phyloP scores from a whole-genome alignment of 2,329 filamentous ascomycete species.

The Botrytis hyacinthi region DNA sequence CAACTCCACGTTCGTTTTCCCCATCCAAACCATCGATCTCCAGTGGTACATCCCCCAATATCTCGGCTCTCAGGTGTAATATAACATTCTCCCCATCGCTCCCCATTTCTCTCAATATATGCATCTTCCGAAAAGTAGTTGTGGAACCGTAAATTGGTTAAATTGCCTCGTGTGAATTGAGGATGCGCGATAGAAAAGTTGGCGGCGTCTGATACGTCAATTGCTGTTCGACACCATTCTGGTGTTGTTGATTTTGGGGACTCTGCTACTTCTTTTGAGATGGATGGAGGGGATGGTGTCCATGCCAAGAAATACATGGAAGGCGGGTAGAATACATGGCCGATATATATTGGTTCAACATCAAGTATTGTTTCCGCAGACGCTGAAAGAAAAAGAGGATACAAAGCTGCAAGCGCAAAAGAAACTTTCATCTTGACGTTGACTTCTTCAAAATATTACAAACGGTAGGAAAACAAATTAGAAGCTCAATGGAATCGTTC shows the following conservation, averaged over 20 bases:
- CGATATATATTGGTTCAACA: slow-evolving; percentile 33
- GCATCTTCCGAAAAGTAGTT: slow-evolving; percentile 31
- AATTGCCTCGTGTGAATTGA: slow-evolving; percentile 21
- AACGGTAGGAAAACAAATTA: not conserved
- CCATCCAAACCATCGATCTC: slow-evolving; percentile 30
- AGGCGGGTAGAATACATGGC: slow-evolving; percentile 35
- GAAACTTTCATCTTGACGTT: slow-evolving; percentile 24
- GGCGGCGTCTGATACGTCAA: slow-evolving; percentile 24
- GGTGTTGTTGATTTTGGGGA: not conserved
- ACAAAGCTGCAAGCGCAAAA: not conserved
- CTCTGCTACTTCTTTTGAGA: slow-evolving; percentile 1
- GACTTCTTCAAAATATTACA: too few species aligned
- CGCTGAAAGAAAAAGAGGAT: not conserved
- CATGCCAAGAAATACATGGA: slow-evolving; percentile 35
- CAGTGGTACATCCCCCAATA: slow-evolving; percentile 29
- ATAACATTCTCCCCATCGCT: slow-evolving; percentile 31
- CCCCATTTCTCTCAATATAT: slow-evolving; percentile 30
- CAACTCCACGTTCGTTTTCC: slow-evolving; percentile 33
- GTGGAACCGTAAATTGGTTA: slow-evolving; percentile 29
- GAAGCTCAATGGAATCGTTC: not conserved
- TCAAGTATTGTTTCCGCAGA: slow-evolving; percentile 20
- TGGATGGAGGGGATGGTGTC: slow-evolving; percentile 21
- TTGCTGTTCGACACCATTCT: slow-evolving; percentile 33
- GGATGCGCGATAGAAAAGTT: slow-evolving; percentile 25
- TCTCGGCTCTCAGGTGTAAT: slow-evolving; percentile 32